Evolutionary conservation across 176 grass and related monocot species (phyloP), one percentile per base, ranked within the genome.

Genomic region (Zea mays): DNA sequence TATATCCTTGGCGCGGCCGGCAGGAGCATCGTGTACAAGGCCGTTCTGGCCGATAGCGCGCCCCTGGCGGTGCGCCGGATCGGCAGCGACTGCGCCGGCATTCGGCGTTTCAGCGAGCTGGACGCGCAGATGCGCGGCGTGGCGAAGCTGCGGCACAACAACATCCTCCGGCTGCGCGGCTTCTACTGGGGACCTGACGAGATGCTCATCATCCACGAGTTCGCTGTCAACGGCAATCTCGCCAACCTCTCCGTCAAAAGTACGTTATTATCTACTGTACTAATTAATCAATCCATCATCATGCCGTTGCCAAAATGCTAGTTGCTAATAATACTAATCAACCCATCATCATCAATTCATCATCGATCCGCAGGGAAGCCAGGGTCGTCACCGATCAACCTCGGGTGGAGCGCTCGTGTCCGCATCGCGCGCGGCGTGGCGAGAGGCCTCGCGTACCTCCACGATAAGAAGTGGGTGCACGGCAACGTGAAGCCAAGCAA

Each of bases 131-230:
- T 98, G 67, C 89, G 89, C 48, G 78, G 82, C 62, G 81, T 98
- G 40, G 91, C 86, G 5, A 91, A 77, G 69, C 71, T 90, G 19
- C 81, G 69, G 27, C 94, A 97, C 81, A 69, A 51, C 10, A 97
- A 97, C 76, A 69, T 97, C 79, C 86, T 97, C 48, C 88, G 79
- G n/a, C 73, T 97, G 33, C 89, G 89, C 9, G 94, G 86, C 4
- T 97, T 91, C 85, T 97, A 92, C 75, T 97, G 94, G 94, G 94
- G 89, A 2, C 74, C 91, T 11, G 91, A 97, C 38, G 94, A 97
- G 89, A 88, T 91, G 87, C 88, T 97, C 37, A 74, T 97, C 79
- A 97, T 97, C 87, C 91, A 91, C 67, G 94, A 97, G 56, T 93
- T 86, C 46, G 94, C 91, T 16, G 59, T 73, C 50, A 97, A 97